Percentiles rank a stretch among this genome's conserved stretches.
Evolutionary conservation across 352 stramenopile species (phyloP).

Genomic region (Phytopythium kandeliae): DNA sequence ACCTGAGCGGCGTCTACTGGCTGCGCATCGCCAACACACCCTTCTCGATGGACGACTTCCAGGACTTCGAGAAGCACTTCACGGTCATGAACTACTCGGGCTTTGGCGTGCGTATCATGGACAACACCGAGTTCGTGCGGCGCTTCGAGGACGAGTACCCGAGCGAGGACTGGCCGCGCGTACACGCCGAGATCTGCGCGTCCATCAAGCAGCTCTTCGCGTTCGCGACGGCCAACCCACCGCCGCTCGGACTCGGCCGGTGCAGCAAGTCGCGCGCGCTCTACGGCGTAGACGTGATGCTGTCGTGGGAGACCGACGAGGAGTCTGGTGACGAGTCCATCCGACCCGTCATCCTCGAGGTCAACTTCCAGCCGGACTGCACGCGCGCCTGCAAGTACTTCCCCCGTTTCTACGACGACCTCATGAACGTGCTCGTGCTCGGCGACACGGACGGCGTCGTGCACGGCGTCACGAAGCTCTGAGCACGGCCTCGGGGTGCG

Average conservation of each 20-base stretch:
- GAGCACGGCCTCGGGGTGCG: no score
- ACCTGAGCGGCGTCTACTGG: constrained; percentile 47
- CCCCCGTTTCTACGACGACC: constrained; percentile 45
- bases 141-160: constrained; percentile 47
- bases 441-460: constrained; percentile 29
- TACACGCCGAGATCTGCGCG: constrained; percentile 34
- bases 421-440: constrained; percentile 51
- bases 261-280: constrained; percentile 46
- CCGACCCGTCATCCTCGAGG: constrained; percentile 39
- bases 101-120: constrained; percentile 44
- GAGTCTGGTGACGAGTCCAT: constrained; percentile 32
- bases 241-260: constrained; percentile 39
- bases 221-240: constrained; percentile 28
- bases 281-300: constrained; percentile 53
- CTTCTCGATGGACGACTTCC: constrained; percentile 50
- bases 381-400: constrained; percentile 50
- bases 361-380: constrained; percentile 56
- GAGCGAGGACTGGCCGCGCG: constrained; percentile 34
- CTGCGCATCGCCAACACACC: constrained; percentile 51
- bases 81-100: constrained; percentile 62
- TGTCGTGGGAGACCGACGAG: constrained; percentile 31
- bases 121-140: constrained; percentile 38
- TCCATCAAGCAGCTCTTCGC: constrained; percentile 49
- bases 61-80: constrained; percentile 56
- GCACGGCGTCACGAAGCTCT: constrained; percentile 38